Evolutionary conservation across 371 early-diverging fungal species (phyloP).

Genomic region (Syncephalis fuscata): DNA sequence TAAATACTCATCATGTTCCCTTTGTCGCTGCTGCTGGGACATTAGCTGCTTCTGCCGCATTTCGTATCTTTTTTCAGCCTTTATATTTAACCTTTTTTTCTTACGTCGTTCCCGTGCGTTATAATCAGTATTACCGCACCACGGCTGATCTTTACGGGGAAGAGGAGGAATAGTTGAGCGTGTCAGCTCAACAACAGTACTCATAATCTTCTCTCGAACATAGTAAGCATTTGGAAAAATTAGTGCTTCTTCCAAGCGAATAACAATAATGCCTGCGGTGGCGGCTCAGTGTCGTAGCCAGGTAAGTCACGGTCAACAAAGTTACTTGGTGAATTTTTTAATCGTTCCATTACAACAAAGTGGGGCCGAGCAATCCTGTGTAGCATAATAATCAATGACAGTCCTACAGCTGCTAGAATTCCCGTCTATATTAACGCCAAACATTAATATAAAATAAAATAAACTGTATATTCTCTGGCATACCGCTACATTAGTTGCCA

Average conservation of each 20-base stretch:
- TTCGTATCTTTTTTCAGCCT: not conserved
- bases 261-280: conserved; percentile 38
- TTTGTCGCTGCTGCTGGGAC: not conserved
- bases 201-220: conserved; percentile 19
- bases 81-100: not conserved
- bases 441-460: conserved; percentile 8
- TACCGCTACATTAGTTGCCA: not conserved
- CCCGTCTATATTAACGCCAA: conserved; percentile 23
- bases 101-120: not conserved
- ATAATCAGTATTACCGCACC: conserved; percentile 11
- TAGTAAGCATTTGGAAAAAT: conserved; percentile 48
- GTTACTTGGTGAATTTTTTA: conserved; percentile 5
- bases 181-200: conserved; percentile 7
- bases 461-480: conserved; percentile 1
- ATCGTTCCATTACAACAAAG: conserved; percentile 18
- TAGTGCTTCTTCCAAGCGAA: conserved; percentile 38
- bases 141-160: conserved; percentile 7
- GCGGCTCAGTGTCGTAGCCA: conserved; percentile 6
- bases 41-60: not conserved
- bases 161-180: conserved; percentile 5
- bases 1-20: too few relatives aligned
- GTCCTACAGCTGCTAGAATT: conserved; percentile 41
- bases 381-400: conserved; percentile 42
- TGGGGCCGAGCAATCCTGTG: conserved; percentile 53
- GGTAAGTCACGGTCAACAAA: conserved; percentile 6